These are phyloP conservation scores for Cystobasidium onofrii DNA, from an alignment of 768 basidiomycete genomes.

Conservation along the genomic window DNA sequence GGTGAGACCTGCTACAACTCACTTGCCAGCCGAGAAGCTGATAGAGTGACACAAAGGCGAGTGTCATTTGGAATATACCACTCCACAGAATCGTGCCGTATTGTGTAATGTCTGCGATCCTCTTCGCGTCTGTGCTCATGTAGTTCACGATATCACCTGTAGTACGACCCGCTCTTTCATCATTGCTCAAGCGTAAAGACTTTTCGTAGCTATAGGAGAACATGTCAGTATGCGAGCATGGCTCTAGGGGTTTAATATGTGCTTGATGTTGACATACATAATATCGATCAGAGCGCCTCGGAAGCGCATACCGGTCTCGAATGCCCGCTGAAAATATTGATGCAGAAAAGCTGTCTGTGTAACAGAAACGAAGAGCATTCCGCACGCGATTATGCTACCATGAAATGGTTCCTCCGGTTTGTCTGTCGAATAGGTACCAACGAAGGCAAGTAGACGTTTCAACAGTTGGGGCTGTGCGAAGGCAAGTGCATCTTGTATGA, in stretches of 20 bases:
- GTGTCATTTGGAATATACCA: conserved; percentile 76
- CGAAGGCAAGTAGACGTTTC: conserved; percentile 67
- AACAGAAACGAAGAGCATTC: conserved; percentile 76
- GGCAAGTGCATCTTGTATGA: conserved; percentile 63
- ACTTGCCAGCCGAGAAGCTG: conserved; percentile 57
- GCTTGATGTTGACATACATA: conserved; percentile 30
- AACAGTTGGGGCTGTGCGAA: conserved; percentile 85
- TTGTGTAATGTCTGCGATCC: conserved; percentile 41
- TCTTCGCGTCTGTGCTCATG: conserved; percentile 54
- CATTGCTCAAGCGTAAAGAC: conserved; percentile 72
- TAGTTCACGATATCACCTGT: conserved; percentile 91
- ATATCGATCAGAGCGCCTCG: conserved; percentile 66
- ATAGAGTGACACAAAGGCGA: conserved; percentile 86
- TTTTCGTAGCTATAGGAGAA: conserved; percentile 68
- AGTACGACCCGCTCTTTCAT: conserved; percentile 64
- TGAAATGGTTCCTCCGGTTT: conserved; percentile 51
- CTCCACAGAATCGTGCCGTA: conserved; percentile 71
- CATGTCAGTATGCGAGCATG: background rate
- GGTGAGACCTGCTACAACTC: no score
- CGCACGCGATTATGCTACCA: conserved; percentile 65
- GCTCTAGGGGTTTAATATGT: no score
- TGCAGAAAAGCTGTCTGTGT: conserved; percentile 57
- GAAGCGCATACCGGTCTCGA: conserved; percentile 68
- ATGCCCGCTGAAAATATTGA: conserved; percentile 42
- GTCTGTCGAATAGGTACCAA: conserved; percentile 61